phyloP scores from a whole-genome alignment of 768 basidiomycete genomes.

The Lentinula boryana region DNA sequence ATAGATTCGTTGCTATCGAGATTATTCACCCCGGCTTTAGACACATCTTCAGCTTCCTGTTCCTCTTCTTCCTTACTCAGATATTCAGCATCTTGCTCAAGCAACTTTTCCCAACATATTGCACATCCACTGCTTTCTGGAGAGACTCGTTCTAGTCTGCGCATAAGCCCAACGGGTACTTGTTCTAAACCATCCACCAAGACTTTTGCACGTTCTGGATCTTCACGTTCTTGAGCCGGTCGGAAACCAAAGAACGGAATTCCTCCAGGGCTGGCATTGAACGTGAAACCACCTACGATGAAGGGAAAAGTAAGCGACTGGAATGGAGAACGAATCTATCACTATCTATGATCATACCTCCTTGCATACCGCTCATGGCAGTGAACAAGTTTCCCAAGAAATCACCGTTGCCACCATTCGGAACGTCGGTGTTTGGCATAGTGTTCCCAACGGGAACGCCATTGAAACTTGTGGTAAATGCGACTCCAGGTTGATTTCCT shows the following conservation, averaged over 20 bases:
- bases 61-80: slow-evolving; percentile 12
- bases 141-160: slow-evolving; percentile 52
- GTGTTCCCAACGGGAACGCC: background rate
- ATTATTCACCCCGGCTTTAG: background rate
- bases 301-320: background rate
- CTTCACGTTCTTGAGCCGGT: slow-evolving; percentile 38
- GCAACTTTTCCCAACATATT: slow-evolving; percentile 68
- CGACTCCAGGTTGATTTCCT: background rate
- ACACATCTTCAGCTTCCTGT: background rate
- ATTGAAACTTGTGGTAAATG: background rate
- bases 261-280: slow-evolving; percentile 9
- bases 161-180: slow-evolving; percentile 61
- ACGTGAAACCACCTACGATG: slow-evolving; percentile 11
- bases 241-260: slow-evolving; percentile 14
- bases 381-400: slow-evolving; percentile 6
- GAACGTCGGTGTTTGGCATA: background rate
- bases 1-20: background rate
- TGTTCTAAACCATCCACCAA: slow-evolving; percentile 60
- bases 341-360: background rate
- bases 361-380: background rate
- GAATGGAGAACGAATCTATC: too few species aligned
- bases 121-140: slow-evolving; percentile 50
- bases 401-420: background rate
- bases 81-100: slow-evolving; percentile 35
- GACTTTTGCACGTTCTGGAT: slow-evolving; percentile 60